Percentiles rank a stretch among this genome's conserved stretches.
Conservation (phyloP, 176 grass and related monocot species). For the Oryza brachyantha region DNA sequence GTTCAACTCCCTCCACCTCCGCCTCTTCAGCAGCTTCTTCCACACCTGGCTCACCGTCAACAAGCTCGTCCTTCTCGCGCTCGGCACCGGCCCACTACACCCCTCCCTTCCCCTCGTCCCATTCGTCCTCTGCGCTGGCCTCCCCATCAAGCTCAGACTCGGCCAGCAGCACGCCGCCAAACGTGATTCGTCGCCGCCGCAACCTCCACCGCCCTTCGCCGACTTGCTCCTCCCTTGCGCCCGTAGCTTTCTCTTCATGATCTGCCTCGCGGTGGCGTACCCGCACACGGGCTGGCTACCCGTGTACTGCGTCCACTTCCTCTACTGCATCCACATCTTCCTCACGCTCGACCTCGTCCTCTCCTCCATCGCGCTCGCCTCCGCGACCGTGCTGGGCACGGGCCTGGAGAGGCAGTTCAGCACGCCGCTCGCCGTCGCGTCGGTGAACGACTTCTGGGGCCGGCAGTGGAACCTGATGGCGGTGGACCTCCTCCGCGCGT, state of each 20-base stretch:
- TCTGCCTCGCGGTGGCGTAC: constrained; percentile 41
- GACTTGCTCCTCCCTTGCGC: constrained; percentile 30
- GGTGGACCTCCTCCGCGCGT: constrained; percentile 61
- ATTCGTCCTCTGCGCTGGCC: constrained; percentile 49
- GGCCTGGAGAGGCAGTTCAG: constrained; percentile 65
- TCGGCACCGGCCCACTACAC: constrained; percentile 55
- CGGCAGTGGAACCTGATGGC: constrained; percentile 82
- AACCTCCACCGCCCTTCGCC: constrained; percentile 1
- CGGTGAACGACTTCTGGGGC: constrained; percentile 61
- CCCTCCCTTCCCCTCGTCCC: constrained; percentile 49
- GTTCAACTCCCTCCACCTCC: constrained; percentile 70
- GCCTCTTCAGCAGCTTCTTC: constrained; percentile 68
- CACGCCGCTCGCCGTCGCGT: constrained; percentile 47
- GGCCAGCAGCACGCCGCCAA: no score
- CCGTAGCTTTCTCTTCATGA: constrained; percentile 45
- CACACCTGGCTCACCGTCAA: constrained; percentile 69
- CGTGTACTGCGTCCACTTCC: constrained; percentile 38
- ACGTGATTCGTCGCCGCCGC: background rate
- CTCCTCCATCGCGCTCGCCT: constrained; percentile 20
- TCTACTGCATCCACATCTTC: constrained; percentile 69
- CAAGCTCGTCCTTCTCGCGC: constrained; percentile 74
- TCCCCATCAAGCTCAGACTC: constrained; percentile 53
- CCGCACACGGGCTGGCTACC: constrained; percentile 41
- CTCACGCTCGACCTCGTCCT: constrained; percentile 67
- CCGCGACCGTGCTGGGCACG: constrained; percentile 30